Evolutionary conservation across 345 rosid genomes (phyloP).

Genomic region (Syzygium grande): DNA sequence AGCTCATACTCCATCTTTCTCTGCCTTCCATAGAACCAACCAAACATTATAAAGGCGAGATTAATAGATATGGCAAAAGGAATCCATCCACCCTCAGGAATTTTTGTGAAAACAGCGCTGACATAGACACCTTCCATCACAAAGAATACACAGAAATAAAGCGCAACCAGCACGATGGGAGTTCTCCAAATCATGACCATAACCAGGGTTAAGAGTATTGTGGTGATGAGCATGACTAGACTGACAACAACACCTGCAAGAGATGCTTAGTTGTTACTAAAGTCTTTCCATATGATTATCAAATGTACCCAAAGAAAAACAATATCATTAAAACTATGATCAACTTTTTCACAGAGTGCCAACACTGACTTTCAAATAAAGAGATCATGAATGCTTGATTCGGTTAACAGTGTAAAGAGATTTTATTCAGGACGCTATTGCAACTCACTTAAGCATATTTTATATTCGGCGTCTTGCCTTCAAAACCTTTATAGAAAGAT

Average conservation of each 20-base stretch:
- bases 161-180: conserved; percentile 38
- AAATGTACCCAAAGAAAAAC: neutral
- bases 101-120: conserved; percentile 66
- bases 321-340: neutral
- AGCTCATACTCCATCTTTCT: conserved; percentile 69
- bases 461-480: neutral
- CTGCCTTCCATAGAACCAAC: conserved; percentile 86
- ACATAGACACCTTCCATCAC: conserved; percentile 76
- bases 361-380: neutral
- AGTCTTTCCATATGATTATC: neutral
- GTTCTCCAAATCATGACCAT: conserved; percentile 91
- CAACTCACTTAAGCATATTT: neutral
- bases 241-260: conserved; percentile 76
- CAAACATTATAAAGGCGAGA: conserved; percentile 76
- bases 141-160: conserved; percentile 57
- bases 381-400: neutral
- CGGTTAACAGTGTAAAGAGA: neutral
- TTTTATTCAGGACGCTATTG: neutral
- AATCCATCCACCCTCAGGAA: conserved; percentile 86
- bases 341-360: neutral
- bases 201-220: conserved; percentile 57
- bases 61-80: conserved; percentile 75
- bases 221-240: conserved; percentile 83
- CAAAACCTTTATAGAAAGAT: neutral
- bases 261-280: neutral